phyloP scores from a whole-genome alignment of 495 filamentous ascomycete genomes.

The Glonium stellatum region DNA sequence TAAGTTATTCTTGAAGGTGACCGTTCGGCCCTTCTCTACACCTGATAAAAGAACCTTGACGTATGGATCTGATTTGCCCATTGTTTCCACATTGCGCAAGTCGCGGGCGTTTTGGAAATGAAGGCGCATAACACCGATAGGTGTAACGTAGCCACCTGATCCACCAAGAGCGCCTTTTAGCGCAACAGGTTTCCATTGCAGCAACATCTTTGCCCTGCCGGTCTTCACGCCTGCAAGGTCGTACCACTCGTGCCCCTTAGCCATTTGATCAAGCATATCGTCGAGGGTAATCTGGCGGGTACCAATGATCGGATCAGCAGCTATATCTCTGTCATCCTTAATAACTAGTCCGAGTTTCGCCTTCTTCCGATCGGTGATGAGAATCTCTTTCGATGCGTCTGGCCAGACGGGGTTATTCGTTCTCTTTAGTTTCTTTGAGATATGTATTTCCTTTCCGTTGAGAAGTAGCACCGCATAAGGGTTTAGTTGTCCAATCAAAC shows the following conservation, averaged over 20 bases:
- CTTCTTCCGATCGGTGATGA: constrained; percentile 85
- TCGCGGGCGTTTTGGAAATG: constrained; percentile 79
- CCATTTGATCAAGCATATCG: constrained; percentile 84
- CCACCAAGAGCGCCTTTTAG: constrained; percentile 65
- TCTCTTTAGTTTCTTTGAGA: constrained; percentile 82
- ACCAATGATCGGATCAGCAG: constrained; percentile 76
- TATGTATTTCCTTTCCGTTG: constrained; percentile 81
- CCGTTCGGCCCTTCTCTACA: constrained; percentile 80
- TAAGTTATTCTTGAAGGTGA: constrained; percentile 93
- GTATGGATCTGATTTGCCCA: constrained; percentile 97
- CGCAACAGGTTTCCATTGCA: constrained; percentile 92
- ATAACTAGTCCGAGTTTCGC: constrained; percentile 84
- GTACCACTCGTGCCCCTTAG: constrained; percentile 94
- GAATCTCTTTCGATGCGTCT: constrained; percentile 79
- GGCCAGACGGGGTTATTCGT: constrained; percentile 96
- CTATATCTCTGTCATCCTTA: constrained; percentile 87
- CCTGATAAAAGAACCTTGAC: constrained; percentile 82
- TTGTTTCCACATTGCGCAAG: constrained; percentile 84
- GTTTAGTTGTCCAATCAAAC: constrained; percentile 77
- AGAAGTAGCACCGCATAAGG: constrained; percentile 83
- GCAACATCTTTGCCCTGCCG: constrained; percentile 77
- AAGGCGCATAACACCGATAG: constrained; percentile 88
- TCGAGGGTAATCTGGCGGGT: constrained; percentile 91
- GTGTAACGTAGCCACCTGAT: constrained; percentile 83
- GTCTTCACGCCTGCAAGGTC: constrained; percentile 73